These are phyloP conservation scores for Claviceps arundinis DNA, from an alignment of 2,329 filamentous ascomycete species.

Conservation along the genomic window DNA sequence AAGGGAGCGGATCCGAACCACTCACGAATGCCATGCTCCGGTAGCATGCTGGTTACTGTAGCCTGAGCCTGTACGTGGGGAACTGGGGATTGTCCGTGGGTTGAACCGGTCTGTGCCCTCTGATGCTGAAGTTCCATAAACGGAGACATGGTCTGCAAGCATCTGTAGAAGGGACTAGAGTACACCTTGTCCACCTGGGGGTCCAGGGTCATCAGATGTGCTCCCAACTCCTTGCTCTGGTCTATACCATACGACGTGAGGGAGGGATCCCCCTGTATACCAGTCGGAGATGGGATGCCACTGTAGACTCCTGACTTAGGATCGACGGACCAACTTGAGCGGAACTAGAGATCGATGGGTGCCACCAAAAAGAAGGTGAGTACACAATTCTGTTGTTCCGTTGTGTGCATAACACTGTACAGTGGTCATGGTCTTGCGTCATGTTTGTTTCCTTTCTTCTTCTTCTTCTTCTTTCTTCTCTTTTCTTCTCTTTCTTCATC, in stretches of 20 bases:
- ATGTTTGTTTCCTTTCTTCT: background rate
- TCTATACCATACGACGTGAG: constrained; percentile 76
- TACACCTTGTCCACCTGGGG: constrained; percentile 68
- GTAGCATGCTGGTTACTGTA: constrained; percentile 29
- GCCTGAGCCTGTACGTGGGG: background rate
- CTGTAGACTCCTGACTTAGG: constrained; percentile 66
- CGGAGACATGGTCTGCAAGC: constrained; percentile 69
- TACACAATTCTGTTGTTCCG: background rate
- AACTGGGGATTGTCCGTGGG: background rate
- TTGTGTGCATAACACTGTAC: background rate
- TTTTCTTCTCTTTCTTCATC: background rate
- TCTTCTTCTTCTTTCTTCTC: background rate
- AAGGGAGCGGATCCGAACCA: constrained; percentile 87
- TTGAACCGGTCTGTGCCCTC: background rate
- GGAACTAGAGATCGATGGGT: constrained; percentile 47
- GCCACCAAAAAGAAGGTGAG: background rate
- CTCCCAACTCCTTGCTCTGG: constrained; percentile 67
- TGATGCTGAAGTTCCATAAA: constrained; percentile 37
- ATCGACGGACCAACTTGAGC: constrained; percentile 81
- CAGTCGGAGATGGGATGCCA: constrained; percentile 66
- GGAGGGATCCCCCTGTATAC: constrained; percentile 75
- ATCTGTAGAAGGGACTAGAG: constrained; percentile 76
- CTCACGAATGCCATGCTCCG: constrained; percentile 55
- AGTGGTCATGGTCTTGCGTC: background rate
- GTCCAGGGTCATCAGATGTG: constrained; percentile 45